Evolutionary conservation across 2,329 filamentous ascomycete species (phyloP), one percentile per base, ranked within the genome.

Genomic region (Endoconidiophora polonica): DNA sequence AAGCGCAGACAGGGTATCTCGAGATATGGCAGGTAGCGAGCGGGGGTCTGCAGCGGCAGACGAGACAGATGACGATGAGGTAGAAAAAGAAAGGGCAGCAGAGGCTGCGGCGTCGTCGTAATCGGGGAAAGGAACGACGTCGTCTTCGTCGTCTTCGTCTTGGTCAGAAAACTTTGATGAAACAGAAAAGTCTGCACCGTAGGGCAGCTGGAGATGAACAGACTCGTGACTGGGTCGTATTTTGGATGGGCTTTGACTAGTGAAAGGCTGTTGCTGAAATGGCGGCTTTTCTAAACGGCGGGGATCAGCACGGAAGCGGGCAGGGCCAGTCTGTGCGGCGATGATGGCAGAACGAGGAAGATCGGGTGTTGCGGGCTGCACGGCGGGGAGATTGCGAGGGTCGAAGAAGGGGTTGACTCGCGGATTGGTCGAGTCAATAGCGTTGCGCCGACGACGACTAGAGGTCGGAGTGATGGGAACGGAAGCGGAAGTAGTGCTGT

Each of bases 271-370:
- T 40, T 53, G 52, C 36, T 53, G 52, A 45, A 53, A 53, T 5
- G 52, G 52, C 33, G 52, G 52, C 24, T 53, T 50, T 46, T 53
- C 52, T 33, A 54, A 26, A 43, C 49, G 52, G 24, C 52, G 52
- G 46, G 48, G 52, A 48, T 54, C 52, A 44, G 48, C 52, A 51
- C 52, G 48, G 52, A 54, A 54, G 20, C 52, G 52, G 48, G 52
- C 52, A 46, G 52, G 52, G 20, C 52, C 52, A 46, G 52, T 54
- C 49, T 54, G 54, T 49, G 54, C 53, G 49, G 54, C 54, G 41
- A 56, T 56, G 9, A 55, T 52, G 40, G 54, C 54, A 5, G 54
- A 54, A 18, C 54, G 54, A 48, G 49, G 46, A 26, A 52, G 46
- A 40, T 48, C 43, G 22, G 45, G 53, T 18, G 50, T 52, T 12